Conservation (phyloP, 2,329 filamentous ascomycete genomes). For the Fusarium sp. region DNA sequence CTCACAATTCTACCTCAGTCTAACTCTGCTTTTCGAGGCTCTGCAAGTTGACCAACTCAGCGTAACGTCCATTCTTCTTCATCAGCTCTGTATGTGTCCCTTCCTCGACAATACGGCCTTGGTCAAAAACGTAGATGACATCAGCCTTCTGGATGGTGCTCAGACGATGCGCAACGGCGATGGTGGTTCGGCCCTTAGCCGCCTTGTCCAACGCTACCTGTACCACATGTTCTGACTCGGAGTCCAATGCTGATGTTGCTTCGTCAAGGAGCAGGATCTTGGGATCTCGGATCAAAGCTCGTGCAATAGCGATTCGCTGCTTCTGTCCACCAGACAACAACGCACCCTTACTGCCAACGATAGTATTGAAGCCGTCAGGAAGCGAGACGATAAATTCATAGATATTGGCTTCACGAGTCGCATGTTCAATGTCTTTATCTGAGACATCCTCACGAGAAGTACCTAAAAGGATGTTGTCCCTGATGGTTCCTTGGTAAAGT, state of each 20-base stretch:
- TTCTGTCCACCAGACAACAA: constrained; percentile 93
- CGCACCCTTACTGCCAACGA: constrained; percentile 87
- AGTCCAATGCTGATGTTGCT: constrained; percentile 80
- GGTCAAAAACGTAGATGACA: constrained; percentile 95
- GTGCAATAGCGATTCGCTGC: constrained; percentile 92
- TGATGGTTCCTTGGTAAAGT: constrained; percentile 90
- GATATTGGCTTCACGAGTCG: constrained; percentile 90
- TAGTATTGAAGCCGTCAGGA: constrained; percentile 84
- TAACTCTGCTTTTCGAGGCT: constrained; percentile 70
- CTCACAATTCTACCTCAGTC: constrained; percentile 1
- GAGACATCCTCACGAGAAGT: constrained; percentile 71
- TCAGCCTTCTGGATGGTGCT: constrained; percentile 96
- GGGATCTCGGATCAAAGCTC: constrained; percentile 89
- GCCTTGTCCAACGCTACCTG: constrained; percentile 84
- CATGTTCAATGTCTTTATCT: constrained; percentile 78
- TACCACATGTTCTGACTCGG: constrained; percentile 80
- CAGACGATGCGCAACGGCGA: constrained; percentile 91
- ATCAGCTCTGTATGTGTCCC: constrained; percentile 82
- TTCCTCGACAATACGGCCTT: constrained; percentile 84
- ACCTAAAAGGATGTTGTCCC: constrained; percentile 88
- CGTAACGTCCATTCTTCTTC: constrained; percentile 75
- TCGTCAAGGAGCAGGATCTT: constrained; percentile 87
- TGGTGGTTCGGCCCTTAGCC: constrained; percentile 85
- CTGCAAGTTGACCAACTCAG: constrained; percentile 82
- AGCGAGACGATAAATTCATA: constrained; percentile 90